These are phyloP conservation scores for Arxiozyma bovina DNA, from an alignment of 1,139 yeast species.

Conservation along the genomic window DNA sequence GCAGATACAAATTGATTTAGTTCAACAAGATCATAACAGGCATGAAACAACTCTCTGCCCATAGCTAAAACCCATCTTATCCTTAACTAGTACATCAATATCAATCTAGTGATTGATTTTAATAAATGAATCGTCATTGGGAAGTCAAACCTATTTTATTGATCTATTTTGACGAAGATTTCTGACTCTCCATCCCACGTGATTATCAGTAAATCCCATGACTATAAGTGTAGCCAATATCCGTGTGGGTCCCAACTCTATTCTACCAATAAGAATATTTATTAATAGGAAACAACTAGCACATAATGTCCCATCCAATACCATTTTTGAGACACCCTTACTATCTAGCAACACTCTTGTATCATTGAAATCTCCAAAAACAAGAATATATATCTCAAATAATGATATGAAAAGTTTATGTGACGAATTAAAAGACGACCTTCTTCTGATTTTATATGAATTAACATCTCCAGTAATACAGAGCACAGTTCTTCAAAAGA, in stretches of 20 bases:
- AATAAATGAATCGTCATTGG: no score
- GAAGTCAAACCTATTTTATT: no score
- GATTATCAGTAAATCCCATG: constrained; percentile 7
- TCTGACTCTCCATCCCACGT: background rate
- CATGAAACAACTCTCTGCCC: no score
- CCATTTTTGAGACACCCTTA: constrained; percentile 28
- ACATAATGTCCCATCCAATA: constrained; percentile 12
- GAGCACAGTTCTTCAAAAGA: constrained; percentile 18
- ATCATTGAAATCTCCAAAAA: constrained; percentile 25
- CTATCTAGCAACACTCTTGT: constrained; percentile 29
- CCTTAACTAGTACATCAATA: no score
- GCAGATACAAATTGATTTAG: no score
- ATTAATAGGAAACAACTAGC: constrained; percentile 25
- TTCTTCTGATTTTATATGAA: constrained; percentile 25
- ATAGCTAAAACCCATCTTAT: no score
- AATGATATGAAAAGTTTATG: constrained; percentile 23
- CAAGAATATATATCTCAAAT: constrained; percentile 26
- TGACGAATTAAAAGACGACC: constrained; percentile 23
- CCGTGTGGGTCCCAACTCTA: constrained; percentile 15
- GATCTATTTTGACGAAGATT: background rate
- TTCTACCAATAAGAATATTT: constrained; percentile 25
- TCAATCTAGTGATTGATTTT: no score
- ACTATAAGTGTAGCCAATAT: constrained; percentile 22
- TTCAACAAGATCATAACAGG: no score
- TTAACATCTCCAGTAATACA: constrained; percentile 19